phyloP scores from a whole-genome alignment of 73 alveolate species.

The Paramecium sexaurelia region DNA sequence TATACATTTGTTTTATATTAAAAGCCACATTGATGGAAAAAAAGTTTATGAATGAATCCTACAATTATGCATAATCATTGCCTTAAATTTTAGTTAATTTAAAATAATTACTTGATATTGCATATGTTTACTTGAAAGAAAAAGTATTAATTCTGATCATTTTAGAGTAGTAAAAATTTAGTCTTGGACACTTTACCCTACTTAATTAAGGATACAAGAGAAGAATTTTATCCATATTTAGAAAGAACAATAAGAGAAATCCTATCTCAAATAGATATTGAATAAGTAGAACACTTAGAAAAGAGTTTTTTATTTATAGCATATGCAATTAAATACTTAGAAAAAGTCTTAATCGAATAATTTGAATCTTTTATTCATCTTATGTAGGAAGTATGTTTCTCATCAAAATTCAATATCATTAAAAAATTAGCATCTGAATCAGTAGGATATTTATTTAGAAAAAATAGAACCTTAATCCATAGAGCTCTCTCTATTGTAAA shows the following conservation, averaged over 20 bases:
- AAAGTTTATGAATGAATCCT: not conserved
- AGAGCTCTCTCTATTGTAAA: not conserved
- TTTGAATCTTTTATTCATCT: not conserved
- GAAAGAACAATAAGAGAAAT: not conserved
- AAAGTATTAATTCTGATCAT: not conserved
- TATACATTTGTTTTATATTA: not conserved
- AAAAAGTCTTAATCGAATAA: not conserved
- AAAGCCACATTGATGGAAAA: slow-evolving; percentile 24
- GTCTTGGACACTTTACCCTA: slow-evolving; percentile 13
- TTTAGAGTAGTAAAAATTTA: not conserved
- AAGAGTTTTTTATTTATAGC: slow-evolving; percentile 45
- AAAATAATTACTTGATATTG: not conserved
- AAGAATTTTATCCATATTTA: slow-evolving; percentile 34
- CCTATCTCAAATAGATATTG: not conserved
- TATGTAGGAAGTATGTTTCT: not conserved
- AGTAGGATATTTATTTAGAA: not conserved
- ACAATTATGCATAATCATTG: not conserved
- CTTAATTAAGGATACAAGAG: slow-evolving; percentile 30
- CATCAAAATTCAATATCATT: not conserved
- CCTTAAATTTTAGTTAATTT: slow-evolving; percentile 18
- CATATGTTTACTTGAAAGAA: not conserved
- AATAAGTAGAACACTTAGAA: slow-evolving; percentile 15
- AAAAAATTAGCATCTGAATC: slow-evolving; percentile 5
- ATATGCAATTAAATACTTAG: slow-evolving; percentile 34
- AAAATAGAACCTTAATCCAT: not conserved